Evolutionary conservation across 2,329 filamentous ascomycete genomes (phyloP).

Genomic region (Aspergillus glaucus): DNA sequence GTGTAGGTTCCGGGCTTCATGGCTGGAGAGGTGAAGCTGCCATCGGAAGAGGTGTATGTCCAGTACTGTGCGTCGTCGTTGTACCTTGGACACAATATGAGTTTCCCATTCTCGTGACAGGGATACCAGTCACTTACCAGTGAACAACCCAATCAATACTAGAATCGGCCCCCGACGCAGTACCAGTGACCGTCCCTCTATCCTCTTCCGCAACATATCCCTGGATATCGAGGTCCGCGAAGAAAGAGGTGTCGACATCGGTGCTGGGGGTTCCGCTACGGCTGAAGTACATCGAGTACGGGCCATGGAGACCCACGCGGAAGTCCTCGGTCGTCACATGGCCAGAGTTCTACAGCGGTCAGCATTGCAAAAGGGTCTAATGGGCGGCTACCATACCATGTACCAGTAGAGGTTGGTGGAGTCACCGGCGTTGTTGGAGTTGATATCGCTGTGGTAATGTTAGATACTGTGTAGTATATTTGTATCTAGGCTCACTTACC

Average conservation of each 20-base stretch:
- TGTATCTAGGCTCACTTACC: conserved; percentile 23
- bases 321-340: conserved; percentile 58
- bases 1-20: conserved; percentile 65
- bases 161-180: conserved; percentile 51
- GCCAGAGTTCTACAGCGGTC: conserved; percentile 48
- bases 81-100: conserved; percentile 27
- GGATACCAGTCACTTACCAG: conserved; percentile 39
- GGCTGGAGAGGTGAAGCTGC: conserved; percentile 56
- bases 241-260: conserved; percentile 53
- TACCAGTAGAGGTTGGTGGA: conserved; percentile 60
- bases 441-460: conserved; percentile 47
- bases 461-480: neutral
- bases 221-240: conserved; percentile 51
- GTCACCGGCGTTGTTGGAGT: conserved; percentile 56
- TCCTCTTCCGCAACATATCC: conserved; percentile 52
- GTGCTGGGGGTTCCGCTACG: conserved; percentile 50
- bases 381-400: conserved; percentile 38
- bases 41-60: conserved; percentile 50
- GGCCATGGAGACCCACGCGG: conserved; percentile 59
- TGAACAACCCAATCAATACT: conserved; percentile 55
- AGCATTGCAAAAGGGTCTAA: neutral
- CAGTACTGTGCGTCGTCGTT: conserved; percentile 61
- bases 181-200: conserved; percentile 57
- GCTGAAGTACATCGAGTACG: conserved; percentile 58
- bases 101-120: too few species aligned